These are phyloP conservation scores for Polyporus arcularius DNA, from an alignment of 768 basidiomycete genomes.

Conservation along the genomic window DNA sequence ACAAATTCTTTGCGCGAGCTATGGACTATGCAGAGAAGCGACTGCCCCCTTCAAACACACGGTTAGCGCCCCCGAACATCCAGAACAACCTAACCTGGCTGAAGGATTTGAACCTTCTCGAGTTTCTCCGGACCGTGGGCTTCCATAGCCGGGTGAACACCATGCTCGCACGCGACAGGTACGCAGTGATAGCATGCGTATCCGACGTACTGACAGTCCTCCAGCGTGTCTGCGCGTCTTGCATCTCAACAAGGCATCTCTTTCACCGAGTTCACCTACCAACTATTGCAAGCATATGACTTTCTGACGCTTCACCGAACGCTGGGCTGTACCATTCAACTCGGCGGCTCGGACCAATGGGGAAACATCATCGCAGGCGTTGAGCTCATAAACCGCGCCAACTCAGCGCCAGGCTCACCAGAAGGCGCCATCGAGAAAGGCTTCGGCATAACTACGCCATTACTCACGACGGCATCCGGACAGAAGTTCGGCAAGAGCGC, in stretches of 20 bases:
- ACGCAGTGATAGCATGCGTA: not conserved
- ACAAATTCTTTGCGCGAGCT: conserved; percentile 73
- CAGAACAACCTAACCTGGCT: conserved; percentile 82
- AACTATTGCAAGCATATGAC: conserved; percentile 95
- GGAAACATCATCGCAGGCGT: conserved; percentile 95
- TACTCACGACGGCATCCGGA: conserved; percentile 85
- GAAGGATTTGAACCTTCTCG: conserved; percentile 67
- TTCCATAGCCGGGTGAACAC: conserved; percentile 78
- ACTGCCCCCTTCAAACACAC: conserved; percentile 11
- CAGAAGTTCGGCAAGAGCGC: conserved; percentile 98
- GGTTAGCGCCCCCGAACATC: conserved; percentile 38
- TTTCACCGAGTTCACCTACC: conserved; percentile 99
- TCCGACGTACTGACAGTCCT: conserved; percentile 3
- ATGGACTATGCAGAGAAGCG: conserved; percentile 55
- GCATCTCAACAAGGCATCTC: conserved; percentile 84
- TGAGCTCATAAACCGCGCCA: conserved; percentile 77
- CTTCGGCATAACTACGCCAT: conserved; percentile 90
- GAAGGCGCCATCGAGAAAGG: conserved; percentile 38
- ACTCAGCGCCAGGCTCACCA: conserved; percentile 8
- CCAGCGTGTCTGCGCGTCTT: conserved; percentile 81
- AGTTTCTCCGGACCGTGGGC: conserved; percentile 84
- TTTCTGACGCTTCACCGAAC: conserved; percentile 74
- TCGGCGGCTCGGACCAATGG: conserved; percentile 98
- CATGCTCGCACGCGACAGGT: conserved; percentile 94
- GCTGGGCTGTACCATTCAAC: conserved; percentile 76